Base-by-base conservation (phyloP, 2,329 filamentous ascomycete genomes). In the Colletotrichum liriopes region DNA sequence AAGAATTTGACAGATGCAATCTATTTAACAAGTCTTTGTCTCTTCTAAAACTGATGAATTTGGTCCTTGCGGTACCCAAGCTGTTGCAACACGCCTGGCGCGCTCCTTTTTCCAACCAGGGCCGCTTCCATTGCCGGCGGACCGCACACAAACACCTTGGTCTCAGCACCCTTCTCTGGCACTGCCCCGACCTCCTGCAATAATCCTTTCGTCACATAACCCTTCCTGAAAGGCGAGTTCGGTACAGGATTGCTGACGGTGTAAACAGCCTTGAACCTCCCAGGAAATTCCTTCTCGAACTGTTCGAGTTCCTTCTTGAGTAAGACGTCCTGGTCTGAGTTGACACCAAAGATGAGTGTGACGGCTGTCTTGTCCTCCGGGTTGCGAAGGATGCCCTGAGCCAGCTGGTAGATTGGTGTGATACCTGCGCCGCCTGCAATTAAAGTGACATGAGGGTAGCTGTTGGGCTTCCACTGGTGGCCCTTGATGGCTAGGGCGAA, bases 361-460 rank as follows among this genome's bases (percentile, higher is more conserved):
- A 94, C 84, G 65, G 85, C 86, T 1, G 92, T 94, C 71, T 83
- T 84, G 75, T 94, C 92, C 1, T 85, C 80, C 0, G 90, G 86
- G 76, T 93, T 89, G 55, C 83, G 80, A n/a, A 93, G 82, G 67
- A 93, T 91, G 2, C 89, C 89, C 60, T 86, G 87, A 2, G 88
- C 84, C 2, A 93, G 86, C 78, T 93, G 90, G 78, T 89, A 93
- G 74, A 92, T 87, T 0, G 93, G 92, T 0, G 92, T 94, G 74
- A 94, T 93, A 23, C 93, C 93, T 0, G 91, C 91, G 16, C 93
- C 92, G 55, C 93, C 92, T 0, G 92, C 92, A 54, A 94, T 88
- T 49, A 93, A 84, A 3, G 89, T 87, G n/a, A 94, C 80, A 73
- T 88, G 85, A 4, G 77, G 77, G 77, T 80, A 84, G 78, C 82